These are phyloP conservation scores for Lyophyllum semitale DNA, from an alignment of 768 basidiomycete genomes.

Conservation along the genomic window DNA sequence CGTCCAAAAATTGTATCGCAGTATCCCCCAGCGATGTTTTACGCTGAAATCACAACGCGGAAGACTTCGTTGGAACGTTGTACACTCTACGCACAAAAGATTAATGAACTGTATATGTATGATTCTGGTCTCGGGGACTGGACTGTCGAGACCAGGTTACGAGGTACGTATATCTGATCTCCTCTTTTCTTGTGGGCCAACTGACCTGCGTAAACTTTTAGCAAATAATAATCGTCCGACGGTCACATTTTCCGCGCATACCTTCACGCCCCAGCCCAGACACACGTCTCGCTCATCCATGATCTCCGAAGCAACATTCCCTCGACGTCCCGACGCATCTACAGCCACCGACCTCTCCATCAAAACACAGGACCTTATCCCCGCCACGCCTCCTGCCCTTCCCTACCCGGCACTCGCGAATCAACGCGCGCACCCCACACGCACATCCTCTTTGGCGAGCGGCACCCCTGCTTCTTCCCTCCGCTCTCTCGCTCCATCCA, in stretches of 20 bases:
- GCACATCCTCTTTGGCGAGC: conserved; percentile 33
- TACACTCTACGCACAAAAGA: conserved; percentile 74
- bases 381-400: conserved; percentile 60
- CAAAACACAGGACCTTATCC: conserved; percentile 46
- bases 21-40: conserved; percentile 71
- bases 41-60: conserved; percentile 59
- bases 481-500: conserved; percentile 47
- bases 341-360: conserved; percentile 73
- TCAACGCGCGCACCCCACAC: conserved; percentile 30
- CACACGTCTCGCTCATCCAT: conserved; percentile 73
- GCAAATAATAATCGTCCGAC: conserved; percentile 31
- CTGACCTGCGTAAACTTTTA: conserved; percentile 5
- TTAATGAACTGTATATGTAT: conserved; percentile 75
- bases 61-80: conserved; percentile 68
- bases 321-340: conserved; percentile 76
- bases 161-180: conserved; percentile 44
- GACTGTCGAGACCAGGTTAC: conserved; percentile 56
- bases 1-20: conserved; percentile 32
- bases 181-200: background rate
- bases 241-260: conserved; percentile 38
- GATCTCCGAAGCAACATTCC: conserved; percentile 78
- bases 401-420: conserved; percentile 75
- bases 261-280: conserved; percentile 56
- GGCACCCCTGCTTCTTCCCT: conserved; percentile 50
- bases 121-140: conserved; percentile 82